Evolutionary conservation across 768 basidiomycete genomes (phyloP), one percentile per base, ranked within the genome.

Genomic region (Suillus spraguei): DNA sequence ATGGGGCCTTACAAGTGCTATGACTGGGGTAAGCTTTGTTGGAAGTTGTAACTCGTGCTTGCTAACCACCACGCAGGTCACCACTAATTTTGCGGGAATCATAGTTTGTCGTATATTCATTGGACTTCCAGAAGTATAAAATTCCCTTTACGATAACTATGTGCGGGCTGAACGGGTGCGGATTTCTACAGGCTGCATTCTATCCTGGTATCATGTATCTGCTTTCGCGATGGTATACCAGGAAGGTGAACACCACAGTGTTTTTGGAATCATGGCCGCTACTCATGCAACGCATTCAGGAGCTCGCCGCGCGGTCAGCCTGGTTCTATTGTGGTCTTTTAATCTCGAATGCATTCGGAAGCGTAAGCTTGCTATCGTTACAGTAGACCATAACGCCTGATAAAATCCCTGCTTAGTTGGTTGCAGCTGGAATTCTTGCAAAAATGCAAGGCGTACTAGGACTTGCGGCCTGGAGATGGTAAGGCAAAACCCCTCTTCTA

Each of bases 401-500:
- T 53, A 52, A 36, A 32, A 10, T 13, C 33, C 32, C 22, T 28
- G 65, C 41, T 22, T 64, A 89, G 85, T 71, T 91, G 8, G 84
- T 91, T 69, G 91, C 89, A 17, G 90, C 90, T n/a, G 90, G 88
- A 13, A 88, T 92, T 60, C 79, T 94, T 17, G 76, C 80, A 1
- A 81, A 80, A 49, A 88, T 92, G 89, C 83, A 92, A 64, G 89
- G 88, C 1, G 80, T 79, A 59, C 77, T 83, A 5, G 90, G 89
- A 2, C 86, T 89, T 47, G 71, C 85, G 35, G 89, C 87, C 11
- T 92, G 90, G 90, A 70, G 87, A 78, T 92, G 86, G 87, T 86
- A 65, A 64, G 78, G 39, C 24, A 10, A 6, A 62, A 14, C 22
- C n/a, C 22, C 11, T n/a, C 59, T 33, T 56, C 33, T 35, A n/a